These are phyloP conservation scores for Cylindrotheca fusiformis DNA, from an alignment of 108 stramenopile species.

Conservation along the genomic window DNA sequence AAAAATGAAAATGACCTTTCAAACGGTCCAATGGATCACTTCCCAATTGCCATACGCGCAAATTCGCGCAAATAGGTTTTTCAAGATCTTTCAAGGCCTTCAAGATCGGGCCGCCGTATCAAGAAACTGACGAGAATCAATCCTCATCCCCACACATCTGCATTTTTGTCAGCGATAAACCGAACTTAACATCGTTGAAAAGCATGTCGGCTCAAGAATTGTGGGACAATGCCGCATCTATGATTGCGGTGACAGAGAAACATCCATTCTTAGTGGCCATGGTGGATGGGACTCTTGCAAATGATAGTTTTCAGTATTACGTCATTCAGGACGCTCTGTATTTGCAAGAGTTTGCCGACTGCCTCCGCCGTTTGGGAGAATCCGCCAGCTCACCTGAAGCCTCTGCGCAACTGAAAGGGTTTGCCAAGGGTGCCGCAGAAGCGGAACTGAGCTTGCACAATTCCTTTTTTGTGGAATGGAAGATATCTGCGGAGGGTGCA, in stretches of 20 bases:
- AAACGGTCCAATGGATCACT: too few species aligned
- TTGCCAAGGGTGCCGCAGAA: slow-evolving; percentile 76
- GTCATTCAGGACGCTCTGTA: slow-evolving; percentile 79
- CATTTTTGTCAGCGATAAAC: too few species aligned
- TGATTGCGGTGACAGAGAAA: slow-evolving; percentile 68
- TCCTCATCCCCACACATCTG: too few species aligned
- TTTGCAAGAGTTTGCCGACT: slow-evolving; percentile 71
- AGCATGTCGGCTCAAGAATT: slow-evolving; percentile 48
- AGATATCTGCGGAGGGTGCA: slow-evolving; percentile 47
- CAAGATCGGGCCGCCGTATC: too few species aligned
- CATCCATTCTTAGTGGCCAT: slow-evolving; percentile 84
- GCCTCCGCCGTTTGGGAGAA: slow-evolving; percentile 47
- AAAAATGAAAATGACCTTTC: too few species aligned
- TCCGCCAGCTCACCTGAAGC: slow-evolving; percentile 28
- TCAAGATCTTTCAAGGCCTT: too few species aligned
- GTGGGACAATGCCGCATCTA: slow-evolving; percentile 61
- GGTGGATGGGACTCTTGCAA: slow-evolving; percentile 66
- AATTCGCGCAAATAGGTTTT: too few species aligned
- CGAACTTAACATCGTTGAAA: slow-evolving; percentile 1
- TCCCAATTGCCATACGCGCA: too few species aligned
- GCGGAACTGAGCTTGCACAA: slow-evolving; percentile 70
- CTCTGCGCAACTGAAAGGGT: slow-evolving; percentile 44
- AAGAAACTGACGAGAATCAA: too few species aligned
- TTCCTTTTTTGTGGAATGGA: slow-evolving; percentile 73
- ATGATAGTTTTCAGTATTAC: slow-evolving; percentile 75